Evolutionary conservation across 345 rosid genomes (phyloP), one percentile per base, ranked within the genome.

Genomic region (Bruguiera gymnorhiza): DNA sequence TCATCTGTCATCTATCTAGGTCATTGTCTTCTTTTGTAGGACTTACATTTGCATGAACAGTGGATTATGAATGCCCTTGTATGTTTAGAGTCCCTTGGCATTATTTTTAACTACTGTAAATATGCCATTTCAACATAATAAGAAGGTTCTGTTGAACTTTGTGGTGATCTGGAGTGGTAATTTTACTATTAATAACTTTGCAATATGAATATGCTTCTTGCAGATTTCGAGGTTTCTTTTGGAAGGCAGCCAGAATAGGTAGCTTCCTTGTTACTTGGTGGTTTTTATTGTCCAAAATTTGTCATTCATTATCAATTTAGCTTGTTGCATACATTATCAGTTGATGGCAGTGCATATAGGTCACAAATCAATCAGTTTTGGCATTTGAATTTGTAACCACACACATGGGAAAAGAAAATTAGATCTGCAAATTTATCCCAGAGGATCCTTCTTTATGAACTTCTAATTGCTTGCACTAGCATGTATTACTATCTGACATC

Each of bases 181-280:
- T 67, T 30, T 7, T 66, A 43, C 26, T 50, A 63, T 50, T 75
- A 62, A 70, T 65, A 24, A 34, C 8, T 63, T 10, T 13, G 18
- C 39, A 5, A 50, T 56, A 16, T 64, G 36, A 5, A 55, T 56
- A 16, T 64, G 36, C 58, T 55, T 55, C 56, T 78, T 46, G 29
- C 92, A 89, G 97, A 83, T 95, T 95, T 68, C 93, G 96, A 32
- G 97, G 96, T 56, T 90, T 95, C 79, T 88, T 95, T 71, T 92
- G 97, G 99, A 95, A 95, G 83, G 97, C 97, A 60, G 97, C 97
- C 73, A 89, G 99, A 83, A 89, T 95, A 86, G 99, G 99, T 90
- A 72, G 79, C 62, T 67, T 69, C n/a, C 68, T 70, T 32, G 23
- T 73, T 23, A 6, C 53, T 29, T 61, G 13, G 59, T 56, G 9